phyloP scores from a whole-genome alignment of 352 stramenopile genomes.

The Pythium pyrilobum region DNA sequence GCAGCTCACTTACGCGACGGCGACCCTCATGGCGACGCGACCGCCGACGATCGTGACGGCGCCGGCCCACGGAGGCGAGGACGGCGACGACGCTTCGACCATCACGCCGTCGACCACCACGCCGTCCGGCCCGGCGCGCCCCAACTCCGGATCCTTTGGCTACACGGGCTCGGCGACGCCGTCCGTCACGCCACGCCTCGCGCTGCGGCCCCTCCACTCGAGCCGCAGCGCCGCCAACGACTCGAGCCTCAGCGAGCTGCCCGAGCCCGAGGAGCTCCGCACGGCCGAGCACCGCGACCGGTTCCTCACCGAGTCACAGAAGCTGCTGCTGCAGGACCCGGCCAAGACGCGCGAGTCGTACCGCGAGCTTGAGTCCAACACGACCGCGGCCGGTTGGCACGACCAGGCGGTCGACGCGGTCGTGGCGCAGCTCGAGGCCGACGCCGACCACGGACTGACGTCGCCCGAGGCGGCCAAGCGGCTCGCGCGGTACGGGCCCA shows the following conservation, averaged over 20 bases:
- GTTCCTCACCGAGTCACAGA: conserved; percentile 33
- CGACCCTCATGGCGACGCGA: conserved; percentile 21
- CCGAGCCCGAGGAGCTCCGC: not conserved
- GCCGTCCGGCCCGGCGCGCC: not conserved
- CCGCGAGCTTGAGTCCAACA: conserved; percentile 27
- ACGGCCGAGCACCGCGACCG: conserved; percentile 21
- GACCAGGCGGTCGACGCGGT: conserved; percentile 22
- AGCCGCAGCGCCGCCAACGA: not conserved
- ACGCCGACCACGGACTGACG: conserved; percentile 12
- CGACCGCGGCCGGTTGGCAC: conserved; percentile 25
- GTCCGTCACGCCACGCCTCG: conserved; percentile 8
- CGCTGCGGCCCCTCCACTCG: conserved; percentile 13
- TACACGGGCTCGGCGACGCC: conserved; percentile 22
- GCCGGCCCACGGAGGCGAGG: not conserved
- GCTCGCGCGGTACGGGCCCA: conserved; percentile 14
- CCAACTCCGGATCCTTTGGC: conserved; percentile 5
- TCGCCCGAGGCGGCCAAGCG: conserved; percentile 17
- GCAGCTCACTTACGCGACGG: not conserved
- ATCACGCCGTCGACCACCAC: conserved; percentile 6
- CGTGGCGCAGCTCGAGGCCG: conserved; percentile 27
- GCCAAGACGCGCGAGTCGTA: conserved; percentile 34
- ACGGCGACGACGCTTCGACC: not conserved
- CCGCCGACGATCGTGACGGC: conserved; percentile 19
- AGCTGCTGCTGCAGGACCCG: conserved; percentile 25
- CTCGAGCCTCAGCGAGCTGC: not conserved